A percentile compares a stretch with the other conserved stretches of the same genome.
These are phyloP conservation scores for Diaporthe citriasiana DNA, from an alignment of 2,329 filamentous ascomycete genomes.

Conservation along the genomic window DNA sequence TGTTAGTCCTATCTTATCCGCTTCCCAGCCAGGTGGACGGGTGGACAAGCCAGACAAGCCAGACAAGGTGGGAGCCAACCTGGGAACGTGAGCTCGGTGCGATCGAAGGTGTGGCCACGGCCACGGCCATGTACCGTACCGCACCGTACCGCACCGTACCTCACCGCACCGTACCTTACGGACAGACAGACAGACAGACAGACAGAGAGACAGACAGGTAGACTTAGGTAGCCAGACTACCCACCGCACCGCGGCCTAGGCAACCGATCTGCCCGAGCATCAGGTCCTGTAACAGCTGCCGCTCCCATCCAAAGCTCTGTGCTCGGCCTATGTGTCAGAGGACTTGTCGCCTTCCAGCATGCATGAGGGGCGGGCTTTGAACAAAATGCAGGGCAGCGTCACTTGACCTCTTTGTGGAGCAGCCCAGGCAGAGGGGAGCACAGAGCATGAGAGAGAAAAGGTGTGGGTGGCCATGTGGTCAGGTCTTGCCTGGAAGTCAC, in stretches of 20 bases:
- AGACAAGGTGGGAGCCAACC: constrained; percentile 20
- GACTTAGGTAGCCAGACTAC: no score
- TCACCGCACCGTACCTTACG: constrained; percentile 6
- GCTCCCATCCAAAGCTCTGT: constrained; percentile 1
- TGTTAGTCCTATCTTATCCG: background rate
- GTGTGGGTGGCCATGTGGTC: constrained; percentile 22
- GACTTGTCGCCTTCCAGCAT: background rate
- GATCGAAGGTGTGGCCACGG: constrained; percentile 2
- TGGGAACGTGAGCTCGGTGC: constrained; percentile 2
- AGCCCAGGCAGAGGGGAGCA: constrained; percentile 19
- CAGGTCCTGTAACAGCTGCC: constrained; percentile 17
- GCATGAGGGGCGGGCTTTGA: background rate
- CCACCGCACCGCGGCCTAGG: background rate
- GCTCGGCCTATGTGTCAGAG: constrained; percentile 28
- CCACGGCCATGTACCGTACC: constrained; percentile 13
- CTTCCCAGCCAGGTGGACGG: background rate
- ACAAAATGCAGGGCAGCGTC: constrained; percentile 19
- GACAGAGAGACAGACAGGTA: no score
- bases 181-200: background rate
- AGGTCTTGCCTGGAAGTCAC: constrained; percentile 17
- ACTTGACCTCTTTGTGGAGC: constrained; percentile 21
- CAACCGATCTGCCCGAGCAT: constrained; percentile 4
- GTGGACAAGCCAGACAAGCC: background rate
- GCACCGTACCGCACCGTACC: constrained; percentile 4
- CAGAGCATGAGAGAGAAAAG: background rate